These are phyloP conservation scores for Talaromyces sp. DNA, from an alignment of 2,329 filamentous ascomycete species.

Conservation along the genomic window DNA sequence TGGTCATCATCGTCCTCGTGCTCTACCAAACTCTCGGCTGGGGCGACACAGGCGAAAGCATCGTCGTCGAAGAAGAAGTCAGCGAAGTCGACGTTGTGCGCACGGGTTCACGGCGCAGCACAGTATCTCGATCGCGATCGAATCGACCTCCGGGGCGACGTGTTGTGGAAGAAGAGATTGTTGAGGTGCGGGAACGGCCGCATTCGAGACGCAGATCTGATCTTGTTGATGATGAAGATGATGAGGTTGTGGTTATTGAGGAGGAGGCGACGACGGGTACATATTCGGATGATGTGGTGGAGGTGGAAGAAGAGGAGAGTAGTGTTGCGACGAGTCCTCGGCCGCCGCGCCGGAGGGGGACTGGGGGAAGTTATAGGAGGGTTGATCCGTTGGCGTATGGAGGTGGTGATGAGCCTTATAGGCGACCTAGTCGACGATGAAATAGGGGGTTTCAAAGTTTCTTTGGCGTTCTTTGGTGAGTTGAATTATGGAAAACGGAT, in stretches of 20 bases:
- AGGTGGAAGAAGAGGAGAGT: slow-evolving; percentile 39
- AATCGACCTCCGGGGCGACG: slow-evolving; percentile 27
- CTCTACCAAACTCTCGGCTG: slow-evolving; percentile 53
- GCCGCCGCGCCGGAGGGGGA: slow-evolving; percentile 20
- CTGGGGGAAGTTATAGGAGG: slow-evolving; percentile 19
- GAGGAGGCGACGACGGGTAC: slow-evolving; percentile 54
- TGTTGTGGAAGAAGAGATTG: slow-evolving; percentile 26
- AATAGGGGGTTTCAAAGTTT: neutral
- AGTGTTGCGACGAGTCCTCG: slow-evolving; percentile 33
- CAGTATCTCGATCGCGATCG: slow-evolving; percentile 36
- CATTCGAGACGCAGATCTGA: slow-evolving; percentile 27
- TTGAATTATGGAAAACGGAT: neutral
- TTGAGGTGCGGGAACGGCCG: slow-evolving; percentile 37
- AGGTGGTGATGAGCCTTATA: slow-evolving; percentile 16
- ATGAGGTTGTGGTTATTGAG: slow-evolving; percentile 59
- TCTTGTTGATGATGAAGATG: neutral
- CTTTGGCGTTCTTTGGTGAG: slow-evolving; percentile 4
- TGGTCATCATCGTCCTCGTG: slow-evolving; percentile 55
- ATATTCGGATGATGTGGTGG: slow-evolving; percentile 30
- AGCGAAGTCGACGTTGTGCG: slow-evolving; percentile 16
- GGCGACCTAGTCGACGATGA: slow-evolving; percentile 14
- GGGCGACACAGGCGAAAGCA: slow-evolving; percentile 31
- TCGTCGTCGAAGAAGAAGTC: slow-evolving; percentile 32
- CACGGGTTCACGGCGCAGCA: slow-evolving; percentile 23
- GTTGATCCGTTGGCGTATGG: slow-evolving; percentile 20